Percentiles rank a stretch among this genome's conserved stretches.
Conservation (phyloP, 2,329 filamentous ascomycete genomes). For the Blumeria graminis region DNA sequence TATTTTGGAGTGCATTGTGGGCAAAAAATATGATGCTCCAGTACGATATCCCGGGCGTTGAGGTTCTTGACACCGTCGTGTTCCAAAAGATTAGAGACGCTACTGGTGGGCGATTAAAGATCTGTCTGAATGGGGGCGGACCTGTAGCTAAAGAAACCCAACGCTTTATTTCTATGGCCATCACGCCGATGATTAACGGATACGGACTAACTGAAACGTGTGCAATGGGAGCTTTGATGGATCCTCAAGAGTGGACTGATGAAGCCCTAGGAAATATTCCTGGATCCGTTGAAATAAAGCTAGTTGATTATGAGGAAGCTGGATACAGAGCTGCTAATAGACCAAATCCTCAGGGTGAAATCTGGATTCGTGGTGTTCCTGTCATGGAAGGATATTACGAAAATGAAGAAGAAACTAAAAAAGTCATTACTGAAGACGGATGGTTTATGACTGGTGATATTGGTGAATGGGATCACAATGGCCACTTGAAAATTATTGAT, state of each 20-base stretch:
- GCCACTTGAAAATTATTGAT: slow-evolving; percentile 72
- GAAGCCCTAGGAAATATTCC: slow-evolving; percentile 56
- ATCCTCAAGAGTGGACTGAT: slow-evolving; percentile 65
- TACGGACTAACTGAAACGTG: slow-evolving; percentile 91
- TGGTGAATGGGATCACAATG: slow-evolving; percentile 60
- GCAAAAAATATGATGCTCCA: slow-evolving; percentile 34
- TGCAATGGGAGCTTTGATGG: slow-evolving; percentile 60
- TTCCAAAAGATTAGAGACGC: slow-evolving; percentile 82
- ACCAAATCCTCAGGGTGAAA: slow-evolving; percentile 67
- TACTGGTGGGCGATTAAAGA: slow-evolving; percentile 68
- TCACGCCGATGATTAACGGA: slow-evolving; percentile 82
- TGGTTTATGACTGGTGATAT: slow-evolving; percentile 98
- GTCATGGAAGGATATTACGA: slow-evolving; percentile 63
- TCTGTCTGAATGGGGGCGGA: slow-evolving; percentile 86
- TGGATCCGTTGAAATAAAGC: slow-evolving; percentile 61
- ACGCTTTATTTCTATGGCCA: slow-evolving; percentile 72
- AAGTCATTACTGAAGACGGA: slow-evolving; percentile 55
- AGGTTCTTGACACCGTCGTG: slow-evolving; percentile 54
- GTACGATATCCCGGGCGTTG: slow-evolving; percentile 38
- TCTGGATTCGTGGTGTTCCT: slow-evolving; percentile 59
- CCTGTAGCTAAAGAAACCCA: slow-evolving; percentile 73
- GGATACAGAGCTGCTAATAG: slow-evolving; percentile 48
- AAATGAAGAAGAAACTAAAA: slow-evolving; percentile 63
- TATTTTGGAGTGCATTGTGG: slow-evolving; percentile 49
- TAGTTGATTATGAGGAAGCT: slow-evolving; percentile 76